These are phyloP conservation scores for Escovopsis sp. DNA, from an alignment of 2,329 filamentous ascomycete species.

Conservation along the genomic window DNA sequence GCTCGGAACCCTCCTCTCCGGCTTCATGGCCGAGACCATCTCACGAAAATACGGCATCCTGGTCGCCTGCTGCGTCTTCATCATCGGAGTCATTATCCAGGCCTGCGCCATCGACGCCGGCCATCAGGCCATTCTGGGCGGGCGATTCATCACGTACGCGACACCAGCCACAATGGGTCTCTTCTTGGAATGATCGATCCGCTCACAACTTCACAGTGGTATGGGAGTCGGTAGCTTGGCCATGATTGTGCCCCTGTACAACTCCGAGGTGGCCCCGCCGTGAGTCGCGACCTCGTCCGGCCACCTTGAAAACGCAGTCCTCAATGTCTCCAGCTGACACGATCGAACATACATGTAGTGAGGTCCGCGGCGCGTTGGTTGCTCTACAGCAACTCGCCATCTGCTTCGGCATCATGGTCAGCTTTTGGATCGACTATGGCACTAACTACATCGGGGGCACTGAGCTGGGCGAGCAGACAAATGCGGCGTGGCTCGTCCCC, in stretches of 20 bases:
- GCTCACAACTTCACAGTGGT: constrained; percentile 24
- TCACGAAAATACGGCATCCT: constrained; percentile 58
- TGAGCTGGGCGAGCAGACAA: constrained; percentile 32
- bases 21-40: constrained; percentile 54
- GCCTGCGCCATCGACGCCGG: constrained; percentile 42
- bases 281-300: constrained; percentile 7
- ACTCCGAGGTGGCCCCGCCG: constrained; percentile 31
- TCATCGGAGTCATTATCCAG: constrained; percentile 56
- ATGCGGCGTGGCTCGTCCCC: constrained; percentile 61
- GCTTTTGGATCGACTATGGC: constrained; percentile 50
- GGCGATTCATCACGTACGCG: constrained; percentile 51
- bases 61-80: constrained; percentile 50
- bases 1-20: constrained; percentile 56
- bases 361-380: constrained; percentile 28
- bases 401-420: constrained; percentile 49
- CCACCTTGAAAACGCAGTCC: not conserved
- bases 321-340: too few species aligned
- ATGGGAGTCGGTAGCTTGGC: constrained; percentile 55
- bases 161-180: not conserved
- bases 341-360: constrained; percentile 8
- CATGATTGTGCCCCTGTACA: constrained; percentile 48
- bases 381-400: constrained; percentile 38
- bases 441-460: constrained; percentile 52
- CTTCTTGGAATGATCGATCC: not conserved
- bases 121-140: constrained; percentile 48